Percentiles rank a stretch among this genome's conserved stretches.
phyloP scores from a whole-genome alignment of 2,329 filamentous ascomycete species.

The Trichoderma harzianum region DNA sequence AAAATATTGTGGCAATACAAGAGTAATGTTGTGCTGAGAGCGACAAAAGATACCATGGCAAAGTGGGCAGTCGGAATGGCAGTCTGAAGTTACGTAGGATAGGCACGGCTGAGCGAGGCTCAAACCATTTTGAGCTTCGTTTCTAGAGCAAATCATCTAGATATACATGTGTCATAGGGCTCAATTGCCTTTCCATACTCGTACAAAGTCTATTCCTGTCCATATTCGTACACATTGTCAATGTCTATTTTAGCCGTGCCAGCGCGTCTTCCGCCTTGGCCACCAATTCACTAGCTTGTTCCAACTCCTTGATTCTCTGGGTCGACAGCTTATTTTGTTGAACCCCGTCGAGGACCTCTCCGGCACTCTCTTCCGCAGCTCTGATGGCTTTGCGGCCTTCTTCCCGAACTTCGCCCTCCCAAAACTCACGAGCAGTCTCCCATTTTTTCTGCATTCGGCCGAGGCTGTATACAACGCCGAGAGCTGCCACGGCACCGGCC shows the following conservation, averaged over 20 bases:
- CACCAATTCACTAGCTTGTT: conserved; percentile 44
- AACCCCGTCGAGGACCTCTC: conserved; percentile 40
- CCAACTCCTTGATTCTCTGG: conserved; percentile 34
- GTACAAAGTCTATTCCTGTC: conserved; percentile 15
- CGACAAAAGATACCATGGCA: conserved; percentile 16
- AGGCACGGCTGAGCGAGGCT: conserved; percentile 17
- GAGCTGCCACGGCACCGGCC: conserved; percentile 58
- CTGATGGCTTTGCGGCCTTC: conserved; percentile 62
- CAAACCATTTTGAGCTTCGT: conserved; percentile 18
- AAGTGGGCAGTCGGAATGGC: neutral
- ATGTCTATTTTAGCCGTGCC: conserved; percentile 42
- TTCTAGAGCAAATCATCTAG: conserved; percentile 6
- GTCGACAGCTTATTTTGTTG: conserved; percentile 25
- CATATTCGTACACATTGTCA: conserved; percentile 23
- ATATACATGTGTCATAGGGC: conserved; percentile 8
- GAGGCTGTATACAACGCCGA: conserved; percentile 59
- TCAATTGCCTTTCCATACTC: conserved; percentile 5
- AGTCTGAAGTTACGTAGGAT: conserved; percentile 3
- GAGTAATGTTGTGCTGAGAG: conserved; percentile 8
- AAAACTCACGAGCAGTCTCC: conserved; percentile 58
- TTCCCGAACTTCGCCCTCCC: conserved; percentile 65
- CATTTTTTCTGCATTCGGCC: conserved; percentile 59
- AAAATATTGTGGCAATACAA: neutral
- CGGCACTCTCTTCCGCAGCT: conserved; percentile 52
- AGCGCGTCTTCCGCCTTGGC: conserved; percentile 49